phyloP scores from a whole-genome alignment of 768 basidiomycete genomes.

The Sporobolomyces roseus region DNA sequence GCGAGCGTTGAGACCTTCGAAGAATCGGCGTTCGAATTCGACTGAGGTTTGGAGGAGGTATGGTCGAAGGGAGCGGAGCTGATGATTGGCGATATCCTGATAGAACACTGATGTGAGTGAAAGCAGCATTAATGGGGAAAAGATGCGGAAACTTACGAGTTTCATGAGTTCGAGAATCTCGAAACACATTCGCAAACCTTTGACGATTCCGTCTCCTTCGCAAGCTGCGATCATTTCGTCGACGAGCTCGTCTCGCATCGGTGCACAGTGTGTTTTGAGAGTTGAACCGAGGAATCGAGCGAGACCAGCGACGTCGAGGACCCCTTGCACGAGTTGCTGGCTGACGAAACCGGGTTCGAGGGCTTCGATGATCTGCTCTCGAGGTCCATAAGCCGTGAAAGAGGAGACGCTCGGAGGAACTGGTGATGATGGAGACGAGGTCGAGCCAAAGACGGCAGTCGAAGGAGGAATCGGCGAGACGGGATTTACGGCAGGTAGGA shows the following conservation, averaged over 20 bases:
- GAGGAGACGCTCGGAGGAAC: too few relatives aligned
- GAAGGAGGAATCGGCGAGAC: conserved; percentile 28
- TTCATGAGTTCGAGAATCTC: conserved; percentile 94
- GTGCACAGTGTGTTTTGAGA: conserved; percentile 85
- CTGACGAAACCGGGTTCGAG: conserved; percentile 79
- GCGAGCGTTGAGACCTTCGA: conserved; percentile 55
- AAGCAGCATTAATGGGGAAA: background rate
- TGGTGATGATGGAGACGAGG: conserved; percentile 60
- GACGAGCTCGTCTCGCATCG: conserved; percentile 80
- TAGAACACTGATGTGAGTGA: too few relatives aligned
- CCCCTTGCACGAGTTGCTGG: conserved; percentile 69
- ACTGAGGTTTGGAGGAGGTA: conserved; percentile 75
- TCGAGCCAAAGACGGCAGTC: conserved; percentile 53
- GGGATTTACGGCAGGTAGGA: conserved; percentile 29
- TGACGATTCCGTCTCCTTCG: conserved; percentile 59
- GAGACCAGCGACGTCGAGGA: conserved; percentile 74
- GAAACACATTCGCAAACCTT: conserved; percentile 73
- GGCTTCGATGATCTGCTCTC: conserved; percentile 58
- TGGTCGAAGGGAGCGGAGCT: conserved; percentile 86
- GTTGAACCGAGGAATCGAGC: conserved; percentile 74
- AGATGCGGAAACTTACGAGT: conserved; percentile 59
- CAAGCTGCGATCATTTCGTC: conserved; percentile 68
- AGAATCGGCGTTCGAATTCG: conserved; percentile 72
- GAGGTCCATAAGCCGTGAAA: conserved; percentile 58
- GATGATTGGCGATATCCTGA: conserved; percentile 94